Evolutionary conservation across 306 rosid species (phyloP).

Genomic region (Dicorynia guianensis): DNA sequence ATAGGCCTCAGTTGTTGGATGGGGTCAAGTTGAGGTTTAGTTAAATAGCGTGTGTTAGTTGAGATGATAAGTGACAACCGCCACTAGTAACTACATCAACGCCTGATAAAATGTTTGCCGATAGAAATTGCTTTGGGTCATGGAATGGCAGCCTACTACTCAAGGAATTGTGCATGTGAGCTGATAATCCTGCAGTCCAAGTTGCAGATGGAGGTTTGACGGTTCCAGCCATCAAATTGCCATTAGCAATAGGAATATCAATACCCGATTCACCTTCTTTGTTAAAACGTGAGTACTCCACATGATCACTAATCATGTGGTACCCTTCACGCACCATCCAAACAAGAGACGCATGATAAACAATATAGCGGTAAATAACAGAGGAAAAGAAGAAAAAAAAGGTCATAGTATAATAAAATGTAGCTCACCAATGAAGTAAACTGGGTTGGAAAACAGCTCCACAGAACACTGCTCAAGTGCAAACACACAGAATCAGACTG

Average conservation of each 20-base stretch:
- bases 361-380: background rate
- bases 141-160: conserved; percentile 18
- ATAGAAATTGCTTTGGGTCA: conserved; percentile 14
- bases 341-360: conserved; percentile 13
- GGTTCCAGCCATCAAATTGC: conserved; percentile 11
- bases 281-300: conserved; percentile 9
- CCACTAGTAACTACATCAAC: conserved; percentile 7
- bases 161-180: background rate
- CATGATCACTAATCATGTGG: conserved; percentile 28
- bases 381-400: background rate
- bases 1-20: conserved; percentile 32
- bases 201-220: conserved; percentile 17
- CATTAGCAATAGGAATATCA: conserved; percentile 3
- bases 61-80: background rate
- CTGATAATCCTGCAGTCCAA: conserved; percentile 11
- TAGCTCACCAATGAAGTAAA: conserved; percentile 48
- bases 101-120: conserved; percentile 21
- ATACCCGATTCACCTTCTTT: conserved; percentile 16
- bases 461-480: conserved; percentile 34
- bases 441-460: conserved; percentile 43
- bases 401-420: background rate
- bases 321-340: conserved; percentile 54
- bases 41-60: background rate
- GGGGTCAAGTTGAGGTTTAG: conserved; percentile 27
- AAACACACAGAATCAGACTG: conserved; percentile 29